phyloP scores from a whole-genome alignment of 208 protist genomes.

The Trypanosoma vivax region DNA sequence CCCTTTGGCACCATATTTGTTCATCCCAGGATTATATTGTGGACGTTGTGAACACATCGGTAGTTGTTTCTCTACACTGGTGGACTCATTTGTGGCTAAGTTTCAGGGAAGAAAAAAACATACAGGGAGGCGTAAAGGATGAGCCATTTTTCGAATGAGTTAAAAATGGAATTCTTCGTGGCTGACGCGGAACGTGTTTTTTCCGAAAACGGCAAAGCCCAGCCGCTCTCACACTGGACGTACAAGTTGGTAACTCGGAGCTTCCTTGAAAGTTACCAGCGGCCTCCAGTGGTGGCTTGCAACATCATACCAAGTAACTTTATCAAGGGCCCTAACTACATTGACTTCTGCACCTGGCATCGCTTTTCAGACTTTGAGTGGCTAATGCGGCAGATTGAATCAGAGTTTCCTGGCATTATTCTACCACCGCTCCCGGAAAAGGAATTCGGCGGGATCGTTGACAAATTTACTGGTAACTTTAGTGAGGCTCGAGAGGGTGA shows the following conservation, averaged over 20 bases:
- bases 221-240: constrained; percentile 26
- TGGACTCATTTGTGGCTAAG: not conserved
- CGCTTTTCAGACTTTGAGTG: constrained; percentile 33
- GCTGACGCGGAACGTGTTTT: constrained; percentile 25
- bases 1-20: not conserved
- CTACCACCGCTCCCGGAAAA: constrained; percentile 29
- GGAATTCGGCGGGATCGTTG: constrained; percentile 24
- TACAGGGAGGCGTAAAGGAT: not conserved
- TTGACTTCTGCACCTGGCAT: constrained; percentile 39
- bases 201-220: constrained; percentile 20
- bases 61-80: not conserved
- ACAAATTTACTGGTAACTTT: constrained; percentile 23
- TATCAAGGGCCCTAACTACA: constrained; percentile 12
- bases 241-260: constrained; percentile 29
- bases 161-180: constrained; percentile 25
- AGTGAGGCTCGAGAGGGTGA: constrained; percentile 4
- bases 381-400: constrained; percentile 14
- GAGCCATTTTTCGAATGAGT: not conserved
- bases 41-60: not conserved
- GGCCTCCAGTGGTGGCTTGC: constrained; percentile 10
- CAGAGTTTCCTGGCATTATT: constrained; percentile 26
- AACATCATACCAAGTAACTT: constrained; percentile 14
- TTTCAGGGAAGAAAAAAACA: not conserved
- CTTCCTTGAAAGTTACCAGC: constrained; percentile 20
- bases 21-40: constrained; percentile 1